A percentile compares a stretch with the other conserved stretches of the same genome.
Evolutionary conservation across 768 basidiomycete species (phyloP).

Genomic region (Leccinum pellstonianum): DNA sequence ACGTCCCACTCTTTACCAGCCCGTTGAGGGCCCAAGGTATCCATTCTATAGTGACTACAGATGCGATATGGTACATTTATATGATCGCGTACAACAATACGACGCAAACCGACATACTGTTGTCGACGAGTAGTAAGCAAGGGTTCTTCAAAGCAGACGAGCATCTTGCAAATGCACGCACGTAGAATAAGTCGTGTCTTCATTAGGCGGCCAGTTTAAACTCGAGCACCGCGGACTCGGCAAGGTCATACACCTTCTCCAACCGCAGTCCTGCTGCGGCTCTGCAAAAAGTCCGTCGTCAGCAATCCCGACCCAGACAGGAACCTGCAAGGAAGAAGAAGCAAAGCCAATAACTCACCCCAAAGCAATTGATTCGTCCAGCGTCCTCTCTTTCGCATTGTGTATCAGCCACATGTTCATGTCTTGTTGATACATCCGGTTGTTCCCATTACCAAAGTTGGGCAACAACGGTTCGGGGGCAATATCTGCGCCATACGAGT

Average conservation of each 20-base stretch:
- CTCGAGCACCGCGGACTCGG: conserved; percentile 26
- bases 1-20: conserved; percentile 2
- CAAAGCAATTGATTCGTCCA: conserved; percentile 40
- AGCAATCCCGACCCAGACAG: neutral
- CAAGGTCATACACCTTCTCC: conserved; percentile 30
- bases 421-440: conserved; percentile 44
- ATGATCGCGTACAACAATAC: neutral
- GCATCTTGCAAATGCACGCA: neutral
- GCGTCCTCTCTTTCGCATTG: conserved; percentile 43
- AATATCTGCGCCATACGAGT: conserved; percentile 18
- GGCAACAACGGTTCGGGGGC: conserved; percentile 48
- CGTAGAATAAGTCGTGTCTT: neutral
- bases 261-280: conserved; percentile 19
- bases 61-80: neutral
- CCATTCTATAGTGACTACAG: conserved; percentile 4
- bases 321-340: neutral
- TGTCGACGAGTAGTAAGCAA: neutral
- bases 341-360: conserved; percentile 19
- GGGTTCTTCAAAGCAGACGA: neutral
- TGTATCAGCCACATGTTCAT: conserved; percentile 44
- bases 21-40: conserved; percentile 14
- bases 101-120: neutral
- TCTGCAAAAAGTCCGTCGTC: conserved; percentile 7
- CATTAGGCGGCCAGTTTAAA: conserved; percentile 19
- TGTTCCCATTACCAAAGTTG: conserved; percentile 45